These are phyloP conservation scores for Pichia sp. DNA, from an alignment of 1,139 yeast species.

Conservation along the genomic window DNA sequence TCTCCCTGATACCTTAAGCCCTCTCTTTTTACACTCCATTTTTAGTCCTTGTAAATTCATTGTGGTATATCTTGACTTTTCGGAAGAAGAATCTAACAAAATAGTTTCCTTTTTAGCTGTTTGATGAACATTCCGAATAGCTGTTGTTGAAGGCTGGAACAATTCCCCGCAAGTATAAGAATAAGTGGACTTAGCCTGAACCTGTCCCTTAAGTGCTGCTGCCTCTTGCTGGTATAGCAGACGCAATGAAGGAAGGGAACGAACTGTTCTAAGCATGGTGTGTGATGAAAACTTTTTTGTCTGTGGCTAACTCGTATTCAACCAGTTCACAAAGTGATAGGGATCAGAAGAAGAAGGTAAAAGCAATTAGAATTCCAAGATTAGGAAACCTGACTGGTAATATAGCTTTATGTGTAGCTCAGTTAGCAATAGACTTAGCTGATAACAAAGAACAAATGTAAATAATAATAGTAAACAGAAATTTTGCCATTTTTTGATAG, in stretches of 20 bases:
- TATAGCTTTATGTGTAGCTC: not conserved
- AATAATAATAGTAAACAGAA: not conserved
- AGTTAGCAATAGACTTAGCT: not conserved
- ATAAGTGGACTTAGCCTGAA: not conserved
- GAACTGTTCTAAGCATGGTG: slow-evolving; percentile 31
- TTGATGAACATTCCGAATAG: slow-evolving; percentile 38
- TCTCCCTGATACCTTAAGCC: slow-evolving; percentile 51
- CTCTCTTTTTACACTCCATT: slow-evolving; percentile 51
- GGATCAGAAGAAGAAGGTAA: too few species aligned
- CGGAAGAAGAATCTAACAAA: slow-evolving; percentile 29
- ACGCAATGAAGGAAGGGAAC: slow-evolving; percentile 36
- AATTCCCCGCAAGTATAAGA: slow-evolving; percentile 14
- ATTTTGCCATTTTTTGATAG: not conserved
- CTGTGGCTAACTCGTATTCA: too few species aligned
- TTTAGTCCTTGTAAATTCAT: slow-evolving; percentile 49
- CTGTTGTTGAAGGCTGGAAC: slow-evolving; percentile 11
- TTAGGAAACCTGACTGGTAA: not conserved
- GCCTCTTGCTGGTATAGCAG: slow-evolving; percentile 25
- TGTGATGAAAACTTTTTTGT: too few species aligned
- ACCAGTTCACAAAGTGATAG: too few species aligned
- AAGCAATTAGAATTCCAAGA: too few species aligned
- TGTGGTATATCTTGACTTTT: slow-evolving; percentile 32
- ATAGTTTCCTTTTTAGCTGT: slow-evolving; percentile 37
- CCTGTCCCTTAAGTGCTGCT: slow-evolving; percentile 10
- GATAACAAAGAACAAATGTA: not conserved